Evolutionary conservation across 495 filamentous ascomycete species (phyloP).

Genomic region (Parachaetomium inaequale): DNA sequence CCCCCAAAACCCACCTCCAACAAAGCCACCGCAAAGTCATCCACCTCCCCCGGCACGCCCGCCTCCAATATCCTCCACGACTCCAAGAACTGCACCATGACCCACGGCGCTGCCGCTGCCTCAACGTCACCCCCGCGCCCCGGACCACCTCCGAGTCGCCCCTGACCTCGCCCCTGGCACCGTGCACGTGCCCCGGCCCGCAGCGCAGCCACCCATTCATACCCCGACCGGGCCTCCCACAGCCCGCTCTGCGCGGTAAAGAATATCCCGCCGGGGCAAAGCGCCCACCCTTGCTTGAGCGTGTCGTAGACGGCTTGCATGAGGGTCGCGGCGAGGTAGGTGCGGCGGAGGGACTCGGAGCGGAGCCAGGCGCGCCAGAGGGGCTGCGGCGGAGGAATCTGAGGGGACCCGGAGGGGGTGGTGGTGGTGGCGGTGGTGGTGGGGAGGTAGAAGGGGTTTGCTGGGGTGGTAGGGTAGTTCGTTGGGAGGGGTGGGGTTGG

Average conservation of each 20-base stretch:
- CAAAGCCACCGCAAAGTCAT: not conserved
- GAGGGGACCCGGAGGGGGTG: conserved; percentile 16
- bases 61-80: not conserved
- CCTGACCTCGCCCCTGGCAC: not conserved
- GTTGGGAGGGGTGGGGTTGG: not conserved
- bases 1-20: not conserved
- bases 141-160: not conserved
- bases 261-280: conserved; percentile 30
- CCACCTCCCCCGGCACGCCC: not conserved
- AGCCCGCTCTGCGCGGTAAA: conserved; percentile 33
- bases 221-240: conserved; percentile 36
- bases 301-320: conserved; percentile 31
- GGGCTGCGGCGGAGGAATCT: conserved; percentile 26
- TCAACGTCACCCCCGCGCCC: not conserved
- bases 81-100: not conserved
- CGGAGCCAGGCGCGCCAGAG: conserved; percentile 39
- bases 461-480: not conserved
- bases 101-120: not conserved
- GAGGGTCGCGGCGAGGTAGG: conserved; percentile 26
- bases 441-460: not conserved
- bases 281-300: conserved; percentile 32
- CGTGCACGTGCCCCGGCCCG: not conserved
- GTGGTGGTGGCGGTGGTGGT: not conserved
- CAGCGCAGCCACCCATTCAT: conserved; percentile 24
- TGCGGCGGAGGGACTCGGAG: conserved; percentile 36